Base-by-base conservation (phyloP, 116 monocot genomes). In the Cymodocea nodosa region DNA sequence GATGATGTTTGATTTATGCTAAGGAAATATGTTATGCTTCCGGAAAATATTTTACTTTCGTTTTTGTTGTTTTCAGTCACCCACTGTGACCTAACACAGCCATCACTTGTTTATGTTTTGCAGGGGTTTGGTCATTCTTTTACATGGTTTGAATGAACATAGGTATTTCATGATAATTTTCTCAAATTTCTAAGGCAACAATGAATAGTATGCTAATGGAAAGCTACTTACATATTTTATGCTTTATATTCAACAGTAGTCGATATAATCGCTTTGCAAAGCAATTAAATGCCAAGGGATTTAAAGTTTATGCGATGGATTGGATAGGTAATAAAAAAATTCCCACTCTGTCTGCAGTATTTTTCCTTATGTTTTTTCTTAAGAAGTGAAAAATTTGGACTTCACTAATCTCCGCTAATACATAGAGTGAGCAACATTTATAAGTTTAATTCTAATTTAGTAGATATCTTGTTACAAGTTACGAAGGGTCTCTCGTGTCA, bases 111-210 rank as follows among this genome's bases (percentile, higher is more conserved):
- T 56, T 56, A 3, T 63, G 16, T 17, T 50, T 70, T 83, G 64
- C 76, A 94, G 94, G 71, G 89, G 84, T 23, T 13, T 94, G 23
- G 78, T 94, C 19, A 71, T 94, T 71, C 44, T 94, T 10, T 64
- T 94, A 75, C 94, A 94, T 74, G 94, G 94, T 4, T 30, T 94
- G 64, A 94, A 94, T 67, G 94, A 94, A 68, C 94, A 94, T 82
- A 87, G 94, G 94, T 94, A 65, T 25, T 1, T 24, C 14, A 18
- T 58, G 23, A 12, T 37, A 9, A 49, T 12, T 18, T 15, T 69
- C 60, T 51, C 8, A 40, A 55, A 4, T 63, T 65, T 50, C 44
- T 24, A 23, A 64, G 14, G 24, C 6, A 15, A 1, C 3, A 23
- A 60, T 59, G 24, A 22, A 44, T 63, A 5, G 36, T 24, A 54